Evolutionary conservation across 257 asterid species (phyloP).

Genomic region (Lycium barbarum): DNA sequence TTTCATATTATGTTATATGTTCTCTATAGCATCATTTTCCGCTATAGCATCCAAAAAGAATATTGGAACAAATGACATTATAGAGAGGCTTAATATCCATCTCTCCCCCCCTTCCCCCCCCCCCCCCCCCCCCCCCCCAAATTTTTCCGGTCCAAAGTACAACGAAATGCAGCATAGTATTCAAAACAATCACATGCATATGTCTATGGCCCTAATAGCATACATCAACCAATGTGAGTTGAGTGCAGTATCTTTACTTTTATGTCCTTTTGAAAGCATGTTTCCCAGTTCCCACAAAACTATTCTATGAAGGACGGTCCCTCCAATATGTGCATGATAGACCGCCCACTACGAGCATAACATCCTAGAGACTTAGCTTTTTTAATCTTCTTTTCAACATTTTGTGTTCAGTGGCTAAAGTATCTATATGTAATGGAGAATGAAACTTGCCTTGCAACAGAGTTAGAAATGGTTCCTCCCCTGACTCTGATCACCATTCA

Average conservation of each 20-base stretch:
- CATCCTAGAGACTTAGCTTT: neutral
- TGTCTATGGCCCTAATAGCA: neutral
- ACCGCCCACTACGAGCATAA: neutral
- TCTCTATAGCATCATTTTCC: neutral
- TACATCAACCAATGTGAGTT: neutral
- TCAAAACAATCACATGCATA: neutral
- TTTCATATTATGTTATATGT: neutral
- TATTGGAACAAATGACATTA: neutral
- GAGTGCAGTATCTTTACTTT: neutral
- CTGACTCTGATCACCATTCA: slow-evolving; percentile 34
- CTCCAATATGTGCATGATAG: slow-evolving; percentile 10
- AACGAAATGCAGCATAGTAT: neutral
- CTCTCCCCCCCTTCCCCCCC: too few relatives aligned
- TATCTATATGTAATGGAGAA: neutral
- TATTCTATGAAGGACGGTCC: neutral
- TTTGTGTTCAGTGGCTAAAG: neutral
- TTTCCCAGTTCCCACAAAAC: neutral
- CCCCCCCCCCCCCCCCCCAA: neutral
- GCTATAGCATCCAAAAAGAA: neutral
- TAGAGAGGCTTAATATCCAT: neutral
- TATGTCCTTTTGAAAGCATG: neutral
- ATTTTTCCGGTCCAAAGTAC: neutral
- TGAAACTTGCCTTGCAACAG: slow-evolving; percentile 37
- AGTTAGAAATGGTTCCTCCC: slow-evolving; percentile 36
- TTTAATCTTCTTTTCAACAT: slow-evolving; percentile 22